Conservation (phyloP, 345 rosid genomes). For the Lumnitzera littorea region DNA sequence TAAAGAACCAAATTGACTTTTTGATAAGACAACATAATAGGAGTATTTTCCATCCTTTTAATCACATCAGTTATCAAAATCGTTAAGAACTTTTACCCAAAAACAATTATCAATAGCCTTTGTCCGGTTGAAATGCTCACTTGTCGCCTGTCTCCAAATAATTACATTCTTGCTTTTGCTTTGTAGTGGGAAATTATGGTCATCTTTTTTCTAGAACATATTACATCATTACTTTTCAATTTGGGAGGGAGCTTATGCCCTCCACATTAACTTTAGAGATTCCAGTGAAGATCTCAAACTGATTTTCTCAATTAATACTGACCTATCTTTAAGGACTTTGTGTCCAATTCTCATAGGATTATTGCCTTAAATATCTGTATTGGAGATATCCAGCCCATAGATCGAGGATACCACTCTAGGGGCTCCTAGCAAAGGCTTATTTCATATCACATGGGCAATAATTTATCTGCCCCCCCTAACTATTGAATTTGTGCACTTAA, state of each 20-base stretch:
- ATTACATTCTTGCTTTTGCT: constrained; percentile 2
- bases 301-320: not conserved
- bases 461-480: no score
- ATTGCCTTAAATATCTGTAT: no score
- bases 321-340: not conserved
- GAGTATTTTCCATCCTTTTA: not conserved
- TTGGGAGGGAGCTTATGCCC: not conserved
- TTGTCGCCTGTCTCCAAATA: not conserved
- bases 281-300: not conserved
- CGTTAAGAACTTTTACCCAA: not conserved
- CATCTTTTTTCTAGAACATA: not conserved
- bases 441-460: no score
- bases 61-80: constrained; percentile 6
- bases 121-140: constrained; percentile 6
- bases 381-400: no score
- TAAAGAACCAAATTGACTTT: not conserved
- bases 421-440: no score
- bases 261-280: not conserved
- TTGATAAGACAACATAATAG: constrained; percentile 9
- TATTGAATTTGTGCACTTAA: no score
- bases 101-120: not conserved
- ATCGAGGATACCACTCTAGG: no score
- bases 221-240: not conserved
- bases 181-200: constrained; percentile 5
- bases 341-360: no score